Base-by-base conservation (phyloP, 2,329 filamentous ascomycete species). In the Phaeosphaeriaceae sp. region DNA sequence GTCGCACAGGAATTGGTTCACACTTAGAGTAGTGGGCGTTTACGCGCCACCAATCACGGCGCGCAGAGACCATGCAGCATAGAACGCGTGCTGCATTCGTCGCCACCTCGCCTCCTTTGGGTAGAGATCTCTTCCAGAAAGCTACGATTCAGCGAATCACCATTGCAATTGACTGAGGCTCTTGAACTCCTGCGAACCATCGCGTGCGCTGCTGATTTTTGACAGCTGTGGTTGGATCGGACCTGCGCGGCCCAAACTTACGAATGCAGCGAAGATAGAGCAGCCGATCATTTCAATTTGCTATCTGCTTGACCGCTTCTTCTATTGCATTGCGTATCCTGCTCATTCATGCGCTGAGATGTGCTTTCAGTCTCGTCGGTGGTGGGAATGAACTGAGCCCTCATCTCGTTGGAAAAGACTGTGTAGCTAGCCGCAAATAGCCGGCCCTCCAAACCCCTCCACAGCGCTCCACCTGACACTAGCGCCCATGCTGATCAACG, bases 1-100 rank as follows among this genome's bases (percentile, higher is more conserved):
- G 64, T 67, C 52, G 65, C 57, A 60, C 58, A 55, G 56, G 52
- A 60, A 63, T 61, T 67, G 65, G 65, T 56, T 63, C 56, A 41
- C 52, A 53, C 57, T 58, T 62, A 57, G 61, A 57, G 62, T 44
- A 60, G 58, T 27, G 53, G 60, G 60, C 61, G 59, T 59, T 50
- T 20, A 45, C 9, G 4, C 13, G 10, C 22, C 21, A 19, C 64
- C 61, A 67, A 65, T 65, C 61, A 65, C 20, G 51, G 20, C 31
- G 51, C 48, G 15, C n/a, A 48, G 41, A 13, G 15, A n/a, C 15
- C 36, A 13, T 40, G 15, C 3, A 25, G 27, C 31, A 44, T 48
- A 49, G 22, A 27, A 56, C 56, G 54, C 47, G 53, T 47, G 54
- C 46, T 60, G 56, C 49, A 48, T 27, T 50, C 51, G 49, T 54